Percentiles rank a stretch among this genome's conserved stretches.
These are phyloP conservation scores for Taxillus chinensis DNA, from an alignment of 164 flowering plant genomes.

Conservation along the genomic window DNA sequence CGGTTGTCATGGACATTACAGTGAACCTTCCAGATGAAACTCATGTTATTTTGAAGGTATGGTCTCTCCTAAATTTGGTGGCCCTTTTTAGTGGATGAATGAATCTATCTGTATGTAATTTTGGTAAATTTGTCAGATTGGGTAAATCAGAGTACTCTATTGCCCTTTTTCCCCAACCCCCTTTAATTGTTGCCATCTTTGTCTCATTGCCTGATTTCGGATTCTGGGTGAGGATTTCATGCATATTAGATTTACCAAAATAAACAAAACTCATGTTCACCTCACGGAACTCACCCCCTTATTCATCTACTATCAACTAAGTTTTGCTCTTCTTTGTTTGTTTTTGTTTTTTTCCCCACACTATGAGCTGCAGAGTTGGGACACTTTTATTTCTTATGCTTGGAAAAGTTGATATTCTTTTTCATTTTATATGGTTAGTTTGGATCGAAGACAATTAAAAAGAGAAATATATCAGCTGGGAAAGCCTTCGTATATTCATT, in stretches of 20 bases:
- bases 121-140: background rate
- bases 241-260: background rate
- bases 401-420: too few species aligned
- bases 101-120: background rate
- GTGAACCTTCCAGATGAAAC: conserved; percentile 81
- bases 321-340: too few species aligned
- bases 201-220: background rate
- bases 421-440: too few species aligned
- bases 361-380: too few species aligned
- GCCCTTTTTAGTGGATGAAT: background rate
- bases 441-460: too few species aligned
- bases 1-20: conserved; percentile 78
- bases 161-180: background rate
- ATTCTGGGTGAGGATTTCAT: background rate
- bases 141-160: background rate
- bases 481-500: too few species aligned
- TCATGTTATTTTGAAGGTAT: conserved; percentile 65
- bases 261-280: too few species aligned
- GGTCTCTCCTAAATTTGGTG: conserved; percentile 1
- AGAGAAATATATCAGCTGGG: too few species aligned
- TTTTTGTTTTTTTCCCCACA: too few species aligned
- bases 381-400: too few species aligned
- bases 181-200: background rate
- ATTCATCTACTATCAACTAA: background rate
- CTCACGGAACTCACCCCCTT: too few species aligned